phyloP scores from a whole-genome alignment of 1,139 yeast genomes.

The Kodamaea derodonti region DNA sequence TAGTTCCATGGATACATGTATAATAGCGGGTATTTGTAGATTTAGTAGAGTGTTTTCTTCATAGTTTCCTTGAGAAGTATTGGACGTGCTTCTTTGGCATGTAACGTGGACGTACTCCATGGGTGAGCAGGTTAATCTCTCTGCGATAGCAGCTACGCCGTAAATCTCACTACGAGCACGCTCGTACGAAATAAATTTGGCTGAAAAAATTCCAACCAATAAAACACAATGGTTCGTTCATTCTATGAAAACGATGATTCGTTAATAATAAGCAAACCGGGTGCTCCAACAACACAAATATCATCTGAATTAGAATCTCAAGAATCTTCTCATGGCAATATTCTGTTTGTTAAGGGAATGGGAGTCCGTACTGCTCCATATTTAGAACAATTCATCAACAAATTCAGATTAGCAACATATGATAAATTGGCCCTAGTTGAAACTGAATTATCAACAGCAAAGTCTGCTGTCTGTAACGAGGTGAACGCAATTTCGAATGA shows the following conservation, averaged over 20 bases:
- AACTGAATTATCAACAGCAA: slow-evolving; percentile 45
- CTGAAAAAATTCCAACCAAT: slow-evolving; percentile 1
- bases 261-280: slow-evolving; percentile 43
- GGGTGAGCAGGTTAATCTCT: no score
- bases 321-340: slow-evolving; percentile 41
- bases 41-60: no score
- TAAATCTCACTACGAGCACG: no score
- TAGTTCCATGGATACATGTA: no score
- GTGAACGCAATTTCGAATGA: slow-evolving; percentile 21
- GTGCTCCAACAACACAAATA: slow-evolving; percentile 34
- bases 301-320: slow-evolving; percentile 30
- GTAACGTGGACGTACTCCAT: no score
- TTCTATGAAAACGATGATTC: slow-evolving; percentile 52
- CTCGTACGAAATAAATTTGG: no score
- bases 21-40: no score
- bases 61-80: no score
- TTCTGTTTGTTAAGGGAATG: slow-evolving; percentile 50
- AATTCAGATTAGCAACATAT: slow-evolving; percentile 33
- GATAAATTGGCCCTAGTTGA: slow-evolving; percentile 32
- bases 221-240: slow-evolving; percentile 25
- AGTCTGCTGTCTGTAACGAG: slow-evolving; percentile 45
- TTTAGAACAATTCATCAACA: slow-evolving; percentile 39
- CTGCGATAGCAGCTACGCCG: no score
- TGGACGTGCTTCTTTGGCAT: no score
- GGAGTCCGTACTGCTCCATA: slow-evolving; percentile 45